Percentiles rank a stretch among this genome's conserved stretches.
phyloP scores from a whole-genome alignment of 306 rosid species.

The Ochetophila trinervis region DNA sequence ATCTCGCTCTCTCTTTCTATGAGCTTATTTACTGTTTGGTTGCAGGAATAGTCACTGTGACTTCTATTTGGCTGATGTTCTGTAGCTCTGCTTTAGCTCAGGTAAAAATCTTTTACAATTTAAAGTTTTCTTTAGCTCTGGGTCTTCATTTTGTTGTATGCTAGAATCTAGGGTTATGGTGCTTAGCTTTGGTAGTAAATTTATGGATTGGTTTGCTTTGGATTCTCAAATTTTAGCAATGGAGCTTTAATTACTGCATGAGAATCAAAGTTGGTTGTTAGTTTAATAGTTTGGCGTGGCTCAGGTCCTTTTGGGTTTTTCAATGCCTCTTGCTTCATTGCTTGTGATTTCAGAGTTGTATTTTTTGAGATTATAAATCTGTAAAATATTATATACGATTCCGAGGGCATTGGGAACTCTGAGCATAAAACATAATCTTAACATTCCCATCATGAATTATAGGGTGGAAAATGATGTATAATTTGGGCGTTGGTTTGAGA shows the following conservation, averaged over 20 bases:
- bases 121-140: constrained; percentile 3
- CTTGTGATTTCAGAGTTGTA: constrained; percentile 17
- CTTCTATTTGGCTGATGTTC: constrained; percentile 11
- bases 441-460: not conserved
- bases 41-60: constrained; percentile 2
- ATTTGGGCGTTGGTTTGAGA: not conserved
- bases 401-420: no score
- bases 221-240: constrained; percentile 13
- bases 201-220: constrained; percentile 11
- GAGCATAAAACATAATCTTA: not conserved
- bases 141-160: not conserved
- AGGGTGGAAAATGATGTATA: not conserved
- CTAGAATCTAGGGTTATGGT: constrained; percentile 36
- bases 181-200: not conserved
- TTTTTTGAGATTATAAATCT: not conserved
- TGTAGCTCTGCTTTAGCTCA: constrained; percentile 21
- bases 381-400: no score
- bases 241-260: not conserved
- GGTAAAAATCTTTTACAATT: constrained; percentile 24
- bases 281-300: constrained; percentile 23
- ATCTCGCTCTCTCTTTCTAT: constrained; percentile 2
- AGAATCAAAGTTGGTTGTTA: constrained; percentile 12
- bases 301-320: not conserved
- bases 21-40: constrained; percentile 10
- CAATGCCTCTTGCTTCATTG: not conserved